Percentiles rank a stretch among this genome's conserved stretches.
These are phyloP conservation scores for Phylloporus scabripes DNA, from an alignment of 768 basidiomycete genomes.

Conservation along the genomic window DNA sequence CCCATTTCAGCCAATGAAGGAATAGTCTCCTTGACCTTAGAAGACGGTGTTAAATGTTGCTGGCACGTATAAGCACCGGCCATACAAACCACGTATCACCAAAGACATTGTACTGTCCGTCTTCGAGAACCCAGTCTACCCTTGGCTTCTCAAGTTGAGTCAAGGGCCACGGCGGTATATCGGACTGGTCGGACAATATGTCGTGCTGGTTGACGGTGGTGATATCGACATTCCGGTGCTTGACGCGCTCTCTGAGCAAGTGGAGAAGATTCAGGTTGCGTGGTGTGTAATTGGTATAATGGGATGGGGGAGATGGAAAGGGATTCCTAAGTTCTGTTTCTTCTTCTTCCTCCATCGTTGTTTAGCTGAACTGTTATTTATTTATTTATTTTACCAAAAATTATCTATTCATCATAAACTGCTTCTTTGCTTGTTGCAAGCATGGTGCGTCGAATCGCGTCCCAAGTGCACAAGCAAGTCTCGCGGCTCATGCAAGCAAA, in stretches of 20 bases:
- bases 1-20: constrained; percentile 80
- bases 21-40: constrained; percentile 75
- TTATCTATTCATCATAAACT: background rate
- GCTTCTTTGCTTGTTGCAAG: background rate
- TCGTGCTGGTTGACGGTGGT: constrained; percentile 51
- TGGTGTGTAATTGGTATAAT: constrained; percentile 70
- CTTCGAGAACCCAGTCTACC: constrained; percentile 87
- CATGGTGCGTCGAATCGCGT: constrained; percentile 74
- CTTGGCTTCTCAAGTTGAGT: constrained; percentile 77
- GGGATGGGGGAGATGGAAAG: constrained; percentile 85
- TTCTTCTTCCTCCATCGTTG: constrained; percentile 52
- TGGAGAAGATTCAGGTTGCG: constrained; percentile 67
- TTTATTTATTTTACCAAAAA: background rate
- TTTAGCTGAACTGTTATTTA: background rate
- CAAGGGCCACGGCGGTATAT: constrained; percentile 76
- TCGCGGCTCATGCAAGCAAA: constrained; percentile 70
- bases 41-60: constrained; percentile 13
- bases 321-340: constrained; percentile 77
- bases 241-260: constrained; percentile 51
- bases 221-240: constrained; percentile 33
- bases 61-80: constrained; percentile 10
- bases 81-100: constrained; percentile 90
- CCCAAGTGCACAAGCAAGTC: constrained; percentile 84
- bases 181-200: constrained; percentile 60
- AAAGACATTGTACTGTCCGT: constrained; percentile 75